phyloP scores from a whole-genome alignment of 2,329 filamentous ascomycete species.

The Stachybotrys elegans region DNA sequence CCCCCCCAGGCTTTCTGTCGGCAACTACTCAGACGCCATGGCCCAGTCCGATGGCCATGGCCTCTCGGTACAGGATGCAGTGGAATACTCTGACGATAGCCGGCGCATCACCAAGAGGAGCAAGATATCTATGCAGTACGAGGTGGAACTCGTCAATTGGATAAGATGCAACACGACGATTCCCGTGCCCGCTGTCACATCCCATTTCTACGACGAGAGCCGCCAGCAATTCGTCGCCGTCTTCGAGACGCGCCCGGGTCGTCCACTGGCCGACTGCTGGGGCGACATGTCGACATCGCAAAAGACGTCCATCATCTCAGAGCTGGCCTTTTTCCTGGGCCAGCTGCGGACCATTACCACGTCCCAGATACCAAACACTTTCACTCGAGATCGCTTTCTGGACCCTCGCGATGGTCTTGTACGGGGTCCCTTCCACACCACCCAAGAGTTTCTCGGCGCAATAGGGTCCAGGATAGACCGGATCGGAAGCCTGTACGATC shows the following conservation, averaged over 20 bases:
- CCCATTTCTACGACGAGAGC: conserved; percentile 2
- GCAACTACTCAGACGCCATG: not conserved
- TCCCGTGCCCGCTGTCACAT: conserved; percentile 1
- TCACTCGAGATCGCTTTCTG: conserved; percentile 6
- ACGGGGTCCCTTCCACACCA: conserved; percentile 4
- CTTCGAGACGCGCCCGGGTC: conserved; percentile 3
- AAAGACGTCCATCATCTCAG: not conserved
- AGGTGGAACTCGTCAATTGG: conserved; percentile 5
- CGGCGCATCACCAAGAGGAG: not conserved
- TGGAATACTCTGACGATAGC: not conserved
- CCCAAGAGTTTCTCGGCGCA: conserved; percentile 2
- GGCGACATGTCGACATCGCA: conserved; percentile 2
- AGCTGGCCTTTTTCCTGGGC: not conserved
- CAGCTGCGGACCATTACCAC: conserved; percentile 4
- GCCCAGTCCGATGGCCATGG: no score
- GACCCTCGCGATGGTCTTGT: conserved; percentile 6
- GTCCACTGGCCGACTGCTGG: conserved; percentile 6
- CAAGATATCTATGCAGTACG: conserved; percentile 1
- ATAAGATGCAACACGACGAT: conserved; percentile 5
- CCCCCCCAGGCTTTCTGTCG: not conserved
- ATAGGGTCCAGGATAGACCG: conserved; percentile 3
- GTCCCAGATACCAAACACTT: conserved; percentile 1
- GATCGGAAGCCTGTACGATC: conserved; percentile 6
- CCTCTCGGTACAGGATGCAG: not conserved
- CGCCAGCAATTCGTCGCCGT: conserved; percentile 3